phyloP scores from a whole-genome alignment of 78 protist genomes.

The Dictyostelium capitatum region DNA sequence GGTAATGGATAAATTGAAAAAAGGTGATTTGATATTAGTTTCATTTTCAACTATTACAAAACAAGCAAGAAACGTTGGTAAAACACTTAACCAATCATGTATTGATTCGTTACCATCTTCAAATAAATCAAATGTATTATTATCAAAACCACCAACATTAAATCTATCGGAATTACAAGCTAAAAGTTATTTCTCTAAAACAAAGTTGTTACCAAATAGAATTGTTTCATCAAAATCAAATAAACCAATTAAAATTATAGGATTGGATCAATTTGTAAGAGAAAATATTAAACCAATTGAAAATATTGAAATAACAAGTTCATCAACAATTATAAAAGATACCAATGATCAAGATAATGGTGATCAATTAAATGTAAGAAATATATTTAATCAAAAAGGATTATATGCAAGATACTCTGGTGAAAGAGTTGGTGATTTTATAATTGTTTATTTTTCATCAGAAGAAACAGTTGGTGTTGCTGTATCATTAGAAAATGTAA shows the following conservation, averaged over 20 bases:
- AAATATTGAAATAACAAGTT: background rate
- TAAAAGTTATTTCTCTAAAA: background rate
- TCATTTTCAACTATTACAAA: background rate
- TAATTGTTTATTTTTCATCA: conserved; percentile 29
- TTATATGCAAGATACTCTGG: conserved; percentile 62
- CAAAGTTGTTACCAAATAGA: background rate
- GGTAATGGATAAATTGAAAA: conserved; percentile 44
- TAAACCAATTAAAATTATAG: background rate
- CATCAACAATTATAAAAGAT: background rate
- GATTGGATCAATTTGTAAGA: conserved; percentile 25
- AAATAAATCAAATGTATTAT: background rate
- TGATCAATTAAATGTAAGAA: background rate
- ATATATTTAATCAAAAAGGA: conserved; percentile 17
- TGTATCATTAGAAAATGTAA: conserved; percentile 46
- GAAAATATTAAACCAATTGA: background rate
- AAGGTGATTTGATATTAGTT: conserved; percentile 53
- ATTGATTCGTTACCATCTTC: background rate
- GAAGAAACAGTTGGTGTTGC: conserved; percentile 36
- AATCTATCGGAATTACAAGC: background rate
- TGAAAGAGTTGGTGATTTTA: conserved; percentile 24
- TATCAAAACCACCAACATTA: background rate
- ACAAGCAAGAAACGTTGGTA: background rate
- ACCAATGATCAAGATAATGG: background rate
- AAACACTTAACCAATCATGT: background rate
- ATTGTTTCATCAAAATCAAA: background rate